phyloP scores from a whole-genome alignment of 208 protist genomes.

The Leishmania martiniquensis region DNA sequence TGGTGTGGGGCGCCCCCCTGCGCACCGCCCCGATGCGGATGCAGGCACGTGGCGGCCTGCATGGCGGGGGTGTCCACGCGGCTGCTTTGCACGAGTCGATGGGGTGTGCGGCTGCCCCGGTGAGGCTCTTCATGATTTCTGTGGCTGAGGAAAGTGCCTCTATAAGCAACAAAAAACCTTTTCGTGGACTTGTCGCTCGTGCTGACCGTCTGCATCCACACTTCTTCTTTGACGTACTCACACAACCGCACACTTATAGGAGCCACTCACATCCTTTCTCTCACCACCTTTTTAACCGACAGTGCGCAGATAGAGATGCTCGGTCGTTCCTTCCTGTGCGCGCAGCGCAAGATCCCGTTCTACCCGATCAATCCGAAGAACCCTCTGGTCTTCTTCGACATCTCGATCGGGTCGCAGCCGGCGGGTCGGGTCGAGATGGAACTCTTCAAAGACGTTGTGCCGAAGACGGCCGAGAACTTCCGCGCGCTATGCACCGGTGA shows the following conservation, averaged over 20 bases:
- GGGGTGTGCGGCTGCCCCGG: background rate
- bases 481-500: constrained; percentile 93
- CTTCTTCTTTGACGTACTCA: background rate
- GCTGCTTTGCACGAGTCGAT: background rate
- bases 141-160: background rate
- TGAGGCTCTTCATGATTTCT: no score
- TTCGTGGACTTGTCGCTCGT: background rate
- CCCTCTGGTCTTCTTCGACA: constrained; percentile 93
- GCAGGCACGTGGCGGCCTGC: background rate
- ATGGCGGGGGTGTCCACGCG: background rate
- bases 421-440: constrained; percentile 93
- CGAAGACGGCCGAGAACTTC: constrained; percentile 97
- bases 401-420: constrained; percentile 85
- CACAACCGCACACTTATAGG: constrained; percentile 8
- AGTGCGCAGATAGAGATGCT: constrained; percentile 8
- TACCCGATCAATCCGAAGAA: constrained; percentile 82
- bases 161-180: background rate
- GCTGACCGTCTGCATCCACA: background rate
- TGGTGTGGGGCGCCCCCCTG: background rate
- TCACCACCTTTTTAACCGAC: constrained; percentile 3
- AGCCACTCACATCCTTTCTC: constrained; percentile 6
- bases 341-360: constrained; percentile 75
- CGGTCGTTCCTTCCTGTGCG: constrained; percentile 45
- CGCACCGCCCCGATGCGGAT: background rate
- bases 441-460: constrained; percentile 90